A percentile compares a stretch with the other conserved stretches of the same genome.
Conservation (phyloP, 768 basidiomycete genomes). For the Hortiboletus campestris region DNA sequence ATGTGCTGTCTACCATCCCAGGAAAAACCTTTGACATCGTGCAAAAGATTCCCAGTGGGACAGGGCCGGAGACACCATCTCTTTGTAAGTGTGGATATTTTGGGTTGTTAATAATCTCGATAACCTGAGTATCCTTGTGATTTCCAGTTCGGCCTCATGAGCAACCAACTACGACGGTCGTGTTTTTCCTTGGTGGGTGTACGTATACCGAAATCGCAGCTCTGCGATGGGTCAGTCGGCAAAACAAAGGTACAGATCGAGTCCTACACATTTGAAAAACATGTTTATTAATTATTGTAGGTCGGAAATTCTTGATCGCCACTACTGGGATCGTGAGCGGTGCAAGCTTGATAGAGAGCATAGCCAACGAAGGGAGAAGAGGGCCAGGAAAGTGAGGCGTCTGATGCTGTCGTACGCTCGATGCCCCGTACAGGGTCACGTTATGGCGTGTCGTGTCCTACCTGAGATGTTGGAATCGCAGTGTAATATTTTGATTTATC, state of each 20-base stretch:
- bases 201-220: constrained; percentile 98
- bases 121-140: neutral
- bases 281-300: constrained; percentile 39
- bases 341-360: constrained; percentile 63
- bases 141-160: constrained; percentile 50
- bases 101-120: neutral
- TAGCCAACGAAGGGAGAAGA: constrained; percentile 44
- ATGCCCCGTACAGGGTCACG: neutral
- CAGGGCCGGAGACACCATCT: constrained; percentile 26
- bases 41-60: constrained; percentile 40
- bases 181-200: constrained; percentile 96
- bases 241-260: constrained; percentile 65
- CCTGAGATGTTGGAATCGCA: constrained; percentile 10
- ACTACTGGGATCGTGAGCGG: constrained; percentile 92
- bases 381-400: constrained; percentile 38
- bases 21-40: constrained; percentile 83
- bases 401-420: constrained; percentile 25
- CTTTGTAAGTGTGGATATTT: constrained; percentile 33
- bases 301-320: constrained; percentile 83
- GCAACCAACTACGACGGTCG: constrained; percentile 76
- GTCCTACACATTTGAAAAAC: neutral
- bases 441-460: constrained; percentile 10
- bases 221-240: constrained; percentile 85
- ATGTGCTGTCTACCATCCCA: constrained; percentile 75
- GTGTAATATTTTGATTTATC: constrained; percentile 15